Base-by-base conservation (phyloP, 2,329 filamentous ascomycete species). In the Reticulascus tulasneorum region DNA sequence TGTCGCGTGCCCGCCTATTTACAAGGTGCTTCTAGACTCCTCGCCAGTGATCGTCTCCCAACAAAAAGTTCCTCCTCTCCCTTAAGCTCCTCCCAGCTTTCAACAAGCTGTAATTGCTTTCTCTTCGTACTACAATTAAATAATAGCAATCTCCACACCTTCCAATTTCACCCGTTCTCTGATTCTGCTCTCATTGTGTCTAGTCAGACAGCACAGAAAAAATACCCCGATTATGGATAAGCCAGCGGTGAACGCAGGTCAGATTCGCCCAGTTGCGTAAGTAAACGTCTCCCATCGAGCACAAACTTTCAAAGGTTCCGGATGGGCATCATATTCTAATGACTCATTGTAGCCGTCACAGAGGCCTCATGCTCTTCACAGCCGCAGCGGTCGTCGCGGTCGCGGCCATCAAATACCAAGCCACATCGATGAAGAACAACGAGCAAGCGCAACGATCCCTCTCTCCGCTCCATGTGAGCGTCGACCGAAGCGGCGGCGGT, bases 401-500 rank as follows among this genome's bases (percentile, higher is more conserved):
- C 32, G 40, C 44, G 11, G 50, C 50, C 33, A 53, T 58, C 44
- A 52, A 45, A 26, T 66, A 65, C 50, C 52, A 60, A 25, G 55
- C 64, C 21, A 44, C 52, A 20, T 53, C 56, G 5, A 44, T 68
- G 19, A 54, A 52, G 24, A 53, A 56, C 37, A 71, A 71, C 56
- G 69, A 73, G 46, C 40, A 54, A 21, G 61, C 60, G 24, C 66
- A 70, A 55, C 59, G 57, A 49, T 56, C 52, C 20, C 46, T 46
- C 38, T 52, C 54, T 23, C 48, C 52, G 5, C 58, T 65, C 32
- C 69, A 73, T 50, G 70, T 75, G 37, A 67, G 61, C 37, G 71
- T 75, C 37, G 71, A 75, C 36, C 64, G 71, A 17, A 75, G 70
- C 47, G 71, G 71, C 4, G 67, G 66, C 2, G 66, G 66, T 0